These are phyloP conservation scores for Dillenia suffruticosa DNA, from an alignment of 164 flowering plant species.

Conservation along the genomic window DNA sequence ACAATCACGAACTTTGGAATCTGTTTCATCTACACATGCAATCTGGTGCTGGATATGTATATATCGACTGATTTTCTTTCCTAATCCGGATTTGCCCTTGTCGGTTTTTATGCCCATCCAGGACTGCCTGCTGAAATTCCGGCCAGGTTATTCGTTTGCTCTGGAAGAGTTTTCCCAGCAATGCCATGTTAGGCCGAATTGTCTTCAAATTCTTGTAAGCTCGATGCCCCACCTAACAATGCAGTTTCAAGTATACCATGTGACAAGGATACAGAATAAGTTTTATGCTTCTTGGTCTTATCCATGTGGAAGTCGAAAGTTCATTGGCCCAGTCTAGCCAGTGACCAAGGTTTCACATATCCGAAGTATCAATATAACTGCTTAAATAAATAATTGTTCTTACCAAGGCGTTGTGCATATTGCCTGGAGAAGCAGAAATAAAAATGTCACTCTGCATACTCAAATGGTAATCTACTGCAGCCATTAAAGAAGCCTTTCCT, in stretches of 20 bases:
- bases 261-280: too few relatives aligned
- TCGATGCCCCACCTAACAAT: slow-evolving; percentile 77
- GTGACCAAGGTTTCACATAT: too few relatives aligned
- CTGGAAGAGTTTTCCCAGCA: slow-evolving; percentile 81
- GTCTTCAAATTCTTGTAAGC: slow-evolving; percentile 80
- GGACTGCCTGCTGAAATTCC: slow-evolving; percentile 62
- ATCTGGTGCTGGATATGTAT: slow-evolving; percentile 94
- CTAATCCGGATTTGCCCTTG: slow-evolving; percentile 75
- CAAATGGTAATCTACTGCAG: slow-evolving; percentile 92
- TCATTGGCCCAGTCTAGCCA: too few relatives aligned
- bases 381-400: slow-evolving; percentile 6
- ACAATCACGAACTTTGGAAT: too few relatives aligned
- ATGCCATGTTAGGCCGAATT: slow-evolving; percentile 84
- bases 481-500: slow-evolving; percentile 90
- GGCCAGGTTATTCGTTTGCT: slow-evolving; percentile 81
- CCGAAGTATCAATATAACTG: neutral
- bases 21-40: slow-evolving; percentile 62
- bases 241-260: too few relatives aligned
- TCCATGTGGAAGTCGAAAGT: too few relatives aligned
- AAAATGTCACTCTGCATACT: slow-evolving; percentile 96
- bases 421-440: slow-evolving; percentile 98
- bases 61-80: slow-evolving; percentile 75
- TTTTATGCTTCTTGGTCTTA: too few relatives aligned
- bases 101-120: slow-evolving; percentile 71
- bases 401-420: slow-evolving; percentile 99